Percentiles rank a stretch among this genome's conserved stretches.
Conservation (phyloP, 1,139 yeast species). For the Yamadazyma dendronema region DNA sequence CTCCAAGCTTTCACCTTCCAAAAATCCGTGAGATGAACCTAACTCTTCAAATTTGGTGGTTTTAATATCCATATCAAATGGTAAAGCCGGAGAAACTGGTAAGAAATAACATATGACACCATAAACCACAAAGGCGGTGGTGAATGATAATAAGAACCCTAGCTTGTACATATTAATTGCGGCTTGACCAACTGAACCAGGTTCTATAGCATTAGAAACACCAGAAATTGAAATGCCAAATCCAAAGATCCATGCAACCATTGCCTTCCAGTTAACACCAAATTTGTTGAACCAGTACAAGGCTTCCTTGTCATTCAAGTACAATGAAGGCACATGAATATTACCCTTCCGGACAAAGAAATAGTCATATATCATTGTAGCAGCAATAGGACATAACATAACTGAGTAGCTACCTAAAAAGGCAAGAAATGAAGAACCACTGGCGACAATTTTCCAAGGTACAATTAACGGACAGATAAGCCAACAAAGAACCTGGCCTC, state of each 20-base stretch:
- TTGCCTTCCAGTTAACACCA: conserved; percentile 13
- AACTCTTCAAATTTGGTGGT: conserved; percentile 8
- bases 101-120: conserved; percentile 7
- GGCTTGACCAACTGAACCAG: conserved; percentile 12
- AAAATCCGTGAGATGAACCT: conserved; percentile 8
- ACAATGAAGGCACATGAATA: conserved; percentile 11
- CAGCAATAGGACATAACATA: conserved; percentile 13
- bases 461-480: conserved; percentile 9
- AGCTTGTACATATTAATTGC: conserved; percentile 10
- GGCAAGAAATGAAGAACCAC: conserved; percentile 12
- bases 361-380: conserved; percentile 14
- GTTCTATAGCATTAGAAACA: conserved; percentile 11
- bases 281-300: conserved; percentile 9
- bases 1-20: conserved; percentile 9
- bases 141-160: conserved; percentile 12
- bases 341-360: conserved; percentile 11
- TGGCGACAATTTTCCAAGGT: conserved; percentile 14
- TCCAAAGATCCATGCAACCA: conserved; percentile 12
- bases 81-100: conserved; percentile 8
- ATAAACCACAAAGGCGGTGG: conserved; percentile 8
- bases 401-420: conserved; percentile 14
- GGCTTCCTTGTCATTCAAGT: conserved; percentile 6
- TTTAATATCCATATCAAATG: conserved; percentile 9
- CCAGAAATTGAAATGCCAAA: conserved; percentile 11
- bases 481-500: conserved; percentile 13